Evolutionary conservation across 78 protist species (phyloP).

Genomic region (Speleostelium caveatum): DNA sequence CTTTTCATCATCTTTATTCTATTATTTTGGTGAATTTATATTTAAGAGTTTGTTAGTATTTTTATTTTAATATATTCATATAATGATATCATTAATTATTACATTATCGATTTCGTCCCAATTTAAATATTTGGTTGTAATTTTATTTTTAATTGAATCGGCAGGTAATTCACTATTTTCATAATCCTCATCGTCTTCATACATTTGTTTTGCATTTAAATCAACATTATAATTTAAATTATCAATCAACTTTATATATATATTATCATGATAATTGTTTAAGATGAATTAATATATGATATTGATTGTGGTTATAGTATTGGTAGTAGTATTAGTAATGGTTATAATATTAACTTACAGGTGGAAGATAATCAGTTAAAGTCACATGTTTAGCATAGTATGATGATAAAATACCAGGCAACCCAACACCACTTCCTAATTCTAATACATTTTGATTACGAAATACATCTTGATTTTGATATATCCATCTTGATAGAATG

Average conservation of each 20-base stretch:
- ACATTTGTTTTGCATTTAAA: slow-evolving; percentile 53
- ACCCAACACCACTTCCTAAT: slow-evolving; percentile 89
- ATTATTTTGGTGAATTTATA: too few species aligned
- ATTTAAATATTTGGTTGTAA: slow-evolving; percentile 38
- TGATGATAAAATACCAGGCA: slow-evolving; percentile 88
- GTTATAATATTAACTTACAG: slow-evolving; percentile 24
- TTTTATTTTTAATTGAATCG: slow-evolving; percentile 3
- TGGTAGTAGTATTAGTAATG: too few species aligned
- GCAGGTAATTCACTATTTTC: slow-evolving; percentile 30
- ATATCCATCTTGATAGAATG: slow-evolving; percentile 86
- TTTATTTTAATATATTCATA: too few species aligned
- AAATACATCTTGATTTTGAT: slow-evolving; percentile 76
- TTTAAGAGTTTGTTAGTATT: too few species aligned
- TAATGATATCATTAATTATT: too few species aligned
- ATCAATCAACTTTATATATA: slow-evolving; percentile 77
- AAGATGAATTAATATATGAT: neutral
- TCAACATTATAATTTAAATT: slow-evolving; percentile 83
- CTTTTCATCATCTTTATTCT: slow-evolving; percentile 1
- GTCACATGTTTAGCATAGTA: slow-evolving; percentile 55
- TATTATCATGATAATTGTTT: neutral
- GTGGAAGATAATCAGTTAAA: slow-evolving; percentile 88
- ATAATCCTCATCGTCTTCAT: slow-evolving; percentile 57
- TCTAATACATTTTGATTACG: slow-evolving; percentile 68
- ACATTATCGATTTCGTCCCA: slow-evolving; percentile 80
- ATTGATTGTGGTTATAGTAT: neutral